phyloP scores from a whole-genome alignment of 768 basidiomycete species.

The Serendipita sp. region DNA sequence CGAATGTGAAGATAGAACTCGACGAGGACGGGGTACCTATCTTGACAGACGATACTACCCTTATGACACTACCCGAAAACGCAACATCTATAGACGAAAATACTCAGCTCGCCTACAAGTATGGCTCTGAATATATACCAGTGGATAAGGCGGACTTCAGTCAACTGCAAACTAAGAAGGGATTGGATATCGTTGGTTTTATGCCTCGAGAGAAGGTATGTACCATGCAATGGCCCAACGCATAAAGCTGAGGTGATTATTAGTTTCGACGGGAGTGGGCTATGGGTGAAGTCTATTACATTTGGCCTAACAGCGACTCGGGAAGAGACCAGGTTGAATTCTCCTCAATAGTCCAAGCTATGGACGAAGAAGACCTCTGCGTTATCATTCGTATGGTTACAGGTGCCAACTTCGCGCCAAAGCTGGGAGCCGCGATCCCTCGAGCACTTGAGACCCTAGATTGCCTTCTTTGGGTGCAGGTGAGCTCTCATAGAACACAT shows the following conservation, averaged over 20 bases:
- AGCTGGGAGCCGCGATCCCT: conserved; percentile 67
- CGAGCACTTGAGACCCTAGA: conserved; percentile 48
- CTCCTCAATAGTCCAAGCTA: conserved; percentile 73
- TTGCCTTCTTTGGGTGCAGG: conserved; percentile 71
- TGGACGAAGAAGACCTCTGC: conserved; percentile 44
- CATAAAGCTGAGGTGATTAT: neutral
- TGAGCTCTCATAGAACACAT: conserved; percentile 18
- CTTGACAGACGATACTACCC: conserved; percentile 6
- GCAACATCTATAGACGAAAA: conserved; percentile 41
- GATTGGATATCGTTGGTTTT: conserved; percentile 80
- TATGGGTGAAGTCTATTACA: conserved; percentile 73
- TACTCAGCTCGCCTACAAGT: conserved; percentile 69
- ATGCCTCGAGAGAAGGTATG: conserved; percentile 48
- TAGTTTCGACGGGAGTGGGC: conserved; percentile 70
- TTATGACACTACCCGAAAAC: conserved; percentile 14
- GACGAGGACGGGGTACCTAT: conserved; percentile 22
- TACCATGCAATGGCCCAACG: neutral
- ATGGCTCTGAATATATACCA: conserved; percentile 76
- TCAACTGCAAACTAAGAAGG: conserved; percentile 54
- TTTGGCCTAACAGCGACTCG: conserved; percentile 57
- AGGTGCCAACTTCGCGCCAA: conserved; percentile 57
- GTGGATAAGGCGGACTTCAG: conserved; percentile 76
- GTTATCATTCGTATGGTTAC: conserved; percentile 76
- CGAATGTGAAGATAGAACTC: conserved; percentile 17
- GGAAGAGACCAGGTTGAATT: conserved; percentile 66